Base-by-base conservation (phyloP, 306 rosid genomes). In the Prunus padus region DNA sequence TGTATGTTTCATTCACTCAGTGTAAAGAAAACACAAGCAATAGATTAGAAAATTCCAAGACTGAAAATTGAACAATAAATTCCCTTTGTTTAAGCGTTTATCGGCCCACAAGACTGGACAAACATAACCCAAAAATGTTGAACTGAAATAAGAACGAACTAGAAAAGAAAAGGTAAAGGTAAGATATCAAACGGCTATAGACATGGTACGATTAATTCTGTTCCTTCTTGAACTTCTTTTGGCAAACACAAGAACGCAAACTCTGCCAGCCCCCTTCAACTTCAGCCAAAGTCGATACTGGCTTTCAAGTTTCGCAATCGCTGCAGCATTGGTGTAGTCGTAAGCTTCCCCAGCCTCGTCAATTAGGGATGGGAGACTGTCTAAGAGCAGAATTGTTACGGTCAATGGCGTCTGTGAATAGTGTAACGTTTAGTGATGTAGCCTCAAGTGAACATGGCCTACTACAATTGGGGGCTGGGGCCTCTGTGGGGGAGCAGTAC, bases 161-260 rank as follows among this genome's bases (percentile, higher is more conserved):
- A n/a, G 19, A 33, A 47, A 71, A 26, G 37, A 14, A 37, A 37
- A 37, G 42, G 20, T 68, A 23, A 15, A 7, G 20, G 37, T 5
- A 13, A 13, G 52, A 71, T 37, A 71, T 54, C 33, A 14, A 71
- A 54, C 65, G 13, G 64, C 75, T 71, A 33, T 71, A 14, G 51
- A 20, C 65, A 71, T 71, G 20, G 66, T 61, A 46, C 11, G 51
- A 33, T 33, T 5, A 33, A 69, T 3, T 18, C 3, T 1, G 56
- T 18, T 51, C 56, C 57, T 6, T 47, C 52, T 3, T 47, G 5
- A 15, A 11, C 52, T 47, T 47, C 19, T 47, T 47, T 37, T 37
- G 42, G 42, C 42, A 37, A 6, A 7, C 42, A 37, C 42, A 37
- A 33, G 40, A 37, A 37, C 9, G 9, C 42, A 37, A 37, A 37